Evolutionary conservation across 2,329 filamentous ascomycete species (phyloP), one percentile per base, ranked within the genome.

Genomic region (Trichophyton benhamiae): DNA sequence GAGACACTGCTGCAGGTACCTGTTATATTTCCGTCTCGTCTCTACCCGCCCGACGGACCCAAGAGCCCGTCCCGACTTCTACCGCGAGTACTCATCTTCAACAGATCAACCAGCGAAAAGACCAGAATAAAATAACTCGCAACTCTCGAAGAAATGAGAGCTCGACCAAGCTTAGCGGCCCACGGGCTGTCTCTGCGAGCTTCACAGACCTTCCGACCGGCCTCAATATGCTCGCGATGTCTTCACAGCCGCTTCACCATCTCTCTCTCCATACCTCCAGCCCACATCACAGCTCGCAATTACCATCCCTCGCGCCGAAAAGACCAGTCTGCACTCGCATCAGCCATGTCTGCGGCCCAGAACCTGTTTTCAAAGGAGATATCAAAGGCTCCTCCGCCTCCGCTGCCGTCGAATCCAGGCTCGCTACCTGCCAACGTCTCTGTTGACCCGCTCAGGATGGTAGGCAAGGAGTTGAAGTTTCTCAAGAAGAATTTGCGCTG

Each of bases 391-490:
- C 75, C 67, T 30, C 62, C 63, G 52, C 60, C 63, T n/a, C 59
- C 62, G 20, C 49, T 59, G 33, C 49, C 63, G 70, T 36, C 74
- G 71, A 65, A 68, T 69, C 55, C 41, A 20, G 44, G 41, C 38
- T 52, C 59, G 13, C 38, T 61, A 8, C 58, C 63, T 8, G 36
- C 57, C 8, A 82, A 83, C 62, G 84, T 95, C 77, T 83, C 85
- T 64, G 83, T 96, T 69, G 92, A 97, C 73, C 92, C 92, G 38
- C 82, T 97, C 70, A 84, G 89, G 64, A 87, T 89, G 38, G 91
- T 97, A 38, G 92, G 89, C 65, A 95, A 96, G 77, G 92, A 97
- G 79, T 89, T 99, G 86, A 94, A 95, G 76, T 95, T 91, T 69
- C 78, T 97, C 70, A 96, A 89, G 9, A 91, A 91, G 60, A 96